A percentile compares a stretch with the other conserved stretches of the same genome.
Evolutionary conservation across 2,329 filamentous ascomycete genomes (phyloP).

Genomic region (Botrytis paeoniae): DNA sequence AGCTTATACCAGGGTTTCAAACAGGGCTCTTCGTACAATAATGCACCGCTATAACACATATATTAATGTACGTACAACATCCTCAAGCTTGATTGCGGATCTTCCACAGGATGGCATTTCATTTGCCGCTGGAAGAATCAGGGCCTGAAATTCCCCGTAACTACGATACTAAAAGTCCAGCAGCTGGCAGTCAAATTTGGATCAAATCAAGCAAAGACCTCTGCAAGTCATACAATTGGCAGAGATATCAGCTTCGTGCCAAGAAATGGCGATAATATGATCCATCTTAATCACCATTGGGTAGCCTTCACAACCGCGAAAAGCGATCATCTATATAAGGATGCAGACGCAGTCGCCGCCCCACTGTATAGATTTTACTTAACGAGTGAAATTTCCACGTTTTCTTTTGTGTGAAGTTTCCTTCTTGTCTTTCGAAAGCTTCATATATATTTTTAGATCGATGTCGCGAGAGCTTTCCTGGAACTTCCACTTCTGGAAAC

Average conservation of each 20-base stretch:
- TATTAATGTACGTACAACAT: conserved; percentile 4
- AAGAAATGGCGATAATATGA: not conserved
- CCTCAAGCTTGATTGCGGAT: not conserved
- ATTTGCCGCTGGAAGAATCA: not conserved
- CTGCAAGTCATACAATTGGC: not conserved
- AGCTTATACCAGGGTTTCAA: not conserved
- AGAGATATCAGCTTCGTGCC: not conserved
- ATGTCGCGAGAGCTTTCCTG: conserved; percentile 11
- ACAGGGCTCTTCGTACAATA: not conserved
- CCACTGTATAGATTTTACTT: not conserved
- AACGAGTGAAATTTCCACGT: not conserved
- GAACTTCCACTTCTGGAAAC: conserved; percentile 3
- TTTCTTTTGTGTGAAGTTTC: not conserved
- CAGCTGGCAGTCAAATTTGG: not conserved
- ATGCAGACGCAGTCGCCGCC: not conserved
- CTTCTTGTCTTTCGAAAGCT: not conserved
- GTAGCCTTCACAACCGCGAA: not conserved
- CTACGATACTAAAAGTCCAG: not conserved
- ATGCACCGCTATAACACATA: not conserved
- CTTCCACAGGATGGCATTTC: not conserved
- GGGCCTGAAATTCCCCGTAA: not conserved
- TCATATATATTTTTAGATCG: not conserved
- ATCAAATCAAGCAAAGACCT: not conserved
- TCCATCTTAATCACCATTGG: not conserved
- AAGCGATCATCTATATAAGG: not conserved